Evolutionary conservation across 1,284 basidiomycete species (phyloP).

Genomic region (Microbotryomycetes sp.): DNA sequence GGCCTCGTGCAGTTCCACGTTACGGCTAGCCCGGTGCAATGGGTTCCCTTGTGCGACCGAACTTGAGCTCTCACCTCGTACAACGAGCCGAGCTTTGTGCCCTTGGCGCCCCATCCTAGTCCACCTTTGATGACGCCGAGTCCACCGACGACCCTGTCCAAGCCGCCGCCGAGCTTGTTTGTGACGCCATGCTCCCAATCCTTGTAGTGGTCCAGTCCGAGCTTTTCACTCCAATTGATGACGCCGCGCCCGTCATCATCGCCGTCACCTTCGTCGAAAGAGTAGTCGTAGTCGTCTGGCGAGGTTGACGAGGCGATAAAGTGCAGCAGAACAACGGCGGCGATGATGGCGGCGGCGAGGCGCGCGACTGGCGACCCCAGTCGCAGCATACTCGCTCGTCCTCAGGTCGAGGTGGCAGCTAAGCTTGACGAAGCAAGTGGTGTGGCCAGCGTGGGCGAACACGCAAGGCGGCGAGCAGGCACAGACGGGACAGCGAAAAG

Average conservation of each 20-base stretch:
- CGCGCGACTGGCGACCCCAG: constrained; percentile 3
- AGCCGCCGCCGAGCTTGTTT: constrained; percentile 10
- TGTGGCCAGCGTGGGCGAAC: no score
- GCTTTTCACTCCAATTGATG: constrained; percentile 16
- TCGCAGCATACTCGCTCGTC: no score
- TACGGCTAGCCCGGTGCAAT: no score
- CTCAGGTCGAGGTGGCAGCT: no score
- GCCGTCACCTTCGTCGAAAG: not conserved
- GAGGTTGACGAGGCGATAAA: constrained; percentile 13
- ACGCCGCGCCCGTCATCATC: not conserved
- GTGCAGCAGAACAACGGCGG: constrained; percentile 19
- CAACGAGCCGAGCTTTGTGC: constrained; percentile 21
- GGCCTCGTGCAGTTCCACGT: no score
- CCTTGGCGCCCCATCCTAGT: constrained; percentile 8
- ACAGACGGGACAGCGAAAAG: no score
- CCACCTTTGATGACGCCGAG: constrained; percentile 19
- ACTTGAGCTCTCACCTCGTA: constrained; percentile 21
- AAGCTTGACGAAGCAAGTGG: no score
- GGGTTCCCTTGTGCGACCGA: not conserved
- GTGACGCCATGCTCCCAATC: constrained; percentile 27
- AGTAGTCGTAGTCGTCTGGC: not conserved
- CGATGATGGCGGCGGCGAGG: constrained; percentile 1
- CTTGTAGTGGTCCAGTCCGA: constrained; percentile 28
- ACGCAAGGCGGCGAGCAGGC: no score
- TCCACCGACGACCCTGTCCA: constrained; percentile 16